These are phyloP conservation scores for Phytophthora kernoviae DNA, from an alignment of 352 stramenopile genomes.

Conservation along the genomic window DNA sequence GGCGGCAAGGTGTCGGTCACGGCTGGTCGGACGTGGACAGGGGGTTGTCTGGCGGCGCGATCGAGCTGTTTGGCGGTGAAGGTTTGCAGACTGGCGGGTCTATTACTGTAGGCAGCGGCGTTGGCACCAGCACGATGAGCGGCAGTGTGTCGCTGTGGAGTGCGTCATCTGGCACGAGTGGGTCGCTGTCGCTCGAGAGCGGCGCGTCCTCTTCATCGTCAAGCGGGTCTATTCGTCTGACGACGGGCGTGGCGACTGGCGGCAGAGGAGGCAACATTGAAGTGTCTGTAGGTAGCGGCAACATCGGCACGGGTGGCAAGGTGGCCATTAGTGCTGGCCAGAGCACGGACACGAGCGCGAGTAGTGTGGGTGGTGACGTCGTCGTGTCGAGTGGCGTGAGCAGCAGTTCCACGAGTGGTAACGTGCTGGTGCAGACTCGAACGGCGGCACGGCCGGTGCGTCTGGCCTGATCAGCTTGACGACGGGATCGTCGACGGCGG, in stretches of 20 bases:
- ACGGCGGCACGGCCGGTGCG: background rate
- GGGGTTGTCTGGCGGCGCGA: slow-evolving; percentile 8
- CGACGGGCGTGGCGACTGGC: slow-evolving; percentile 10
- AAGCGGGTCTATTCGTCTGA: slow-evolving; percentile 11
- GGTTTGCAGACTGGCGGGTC: background rate
- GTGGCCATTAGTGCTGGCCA: slow-evolving; percentile 14
- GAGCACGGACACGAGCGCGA: slow-evolving; percentile 4
- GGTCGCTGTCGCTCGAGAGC: slow-evolving; percentile 4
- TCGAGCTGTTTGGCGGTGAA: slow-evolving; percentile 8
- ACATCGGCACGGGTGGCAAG: slow-evolving; percentile 8
- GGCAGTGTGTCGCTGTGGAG: slow-evolving; percentile 12
- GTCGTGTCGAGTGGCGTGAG: slow-evolving; percentile 7
- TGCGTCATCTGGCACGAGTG: slow-evolving; percentile 1
- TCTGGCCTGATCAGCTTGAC: slow-evolving; percentile 5
- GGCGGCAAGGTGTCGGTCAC: slow-evolving; percentile 17
- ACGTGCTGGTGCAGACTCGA: slow-evolving; percentile 6
- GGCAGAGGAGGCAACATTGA: slow-evolving; percentile 17
- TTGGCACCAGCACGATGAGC: slow-evolving; percentile 5
- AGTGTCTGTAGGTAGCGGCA: slow-evolving; percentile 20
- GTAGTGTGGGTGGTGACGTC: slow-evolving; percentile 4
- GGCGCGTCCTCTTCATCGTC: slow-evolving; percentile 4
- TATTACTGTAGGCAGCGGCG: slow-evolving; percentile 1
- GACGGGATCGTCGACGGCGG: slow-evolving; percentile 48
- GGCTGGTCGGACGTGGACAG: slow-evolving; percentile 7
- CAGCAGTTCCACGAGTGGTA: slow-evolving; percentile 15